Base-by-base conservation (phyloP, 2,329 filamentous ascomycete species). In the Cladophialophora psammophila region DNA sequence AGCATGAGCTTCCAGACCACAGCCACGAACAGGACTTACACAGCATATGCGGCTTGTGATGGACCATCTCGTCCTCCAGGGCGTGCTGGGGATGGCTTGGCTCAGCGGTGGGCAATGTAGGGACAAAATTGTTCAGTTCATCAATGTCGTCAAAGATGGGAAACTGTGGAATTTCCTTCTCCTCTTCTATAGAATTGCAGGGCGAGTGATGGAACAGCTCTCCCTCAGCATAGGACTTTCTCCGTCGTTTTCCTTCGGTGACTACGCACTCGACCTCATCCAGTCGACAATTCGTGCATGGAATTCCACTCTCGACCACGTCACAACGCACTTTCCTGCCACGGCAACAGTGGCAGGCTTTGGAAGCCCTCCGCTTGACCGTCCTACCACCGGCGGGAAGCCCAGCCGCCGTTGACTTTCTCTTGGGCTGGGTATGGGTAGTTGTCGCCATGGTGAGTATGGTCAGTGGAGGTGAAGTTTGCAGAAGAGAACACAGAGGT, bases 301-400 rank as follows among this genome's bases (percentile, higher is more conserved):
- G 93, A 52, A 90, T 90, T 57, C 91, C 90, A 78, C 88, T 87
- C 78, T 96, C 93, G 66, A 95, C 93, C 64, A 97, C 93, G 81
- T 97, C 94, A 82, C 94, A 97, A 65, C 94, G 88, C 50, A 97
- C 94, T 78, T 97, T 97, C 76, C 94, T 89, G 65, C 91, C 89
- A 74, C 94, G 87, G 80, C 94, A 97, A 74, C 91, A 93, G 69
- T 93, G 92, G 78, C 94, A 97, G 18, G 94, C 94, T 73, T 94
- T 91, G 9, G 93, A 93, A n/a, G 94, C 93, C 76, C 94, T 87
- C 75, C 93, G 87, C 81, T 97, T 97, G 61, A 90, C 87, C 62
- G 87, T 87, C 66, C 85, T 82, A 75, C 83, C 78, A 64, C 80
- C 78, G 69, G 80, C 80, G 62, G 85, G 81, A 53, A 89, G 78